phyloP scores from a whole-genome alignment of 352 stramenopile genomes.

The Globisporangium nodosum region DNA sequence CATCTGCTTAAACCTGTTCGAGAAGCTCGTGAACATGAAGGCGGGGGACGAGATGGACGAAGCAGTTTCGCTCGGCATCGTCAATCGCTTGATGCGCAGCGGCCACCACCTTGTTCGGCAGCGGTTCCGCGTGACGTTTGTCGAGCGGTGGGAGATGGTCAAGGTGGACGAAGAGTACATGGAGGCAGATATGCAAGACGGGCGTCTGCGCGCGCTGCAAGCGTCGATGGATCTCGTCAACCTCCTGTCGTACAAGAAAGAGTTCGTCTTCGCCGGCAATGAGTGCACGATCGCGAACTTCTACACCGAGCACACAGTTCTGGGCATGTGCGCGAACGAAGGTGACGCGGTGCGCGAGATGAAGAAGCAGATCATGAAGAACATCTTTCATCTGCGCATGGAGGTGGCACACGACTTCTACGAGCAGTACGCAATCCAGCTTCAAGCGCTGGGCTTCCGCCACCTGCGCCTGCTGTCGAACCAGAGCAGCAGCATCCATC shows the following conservation, averaged over 20 bases:
- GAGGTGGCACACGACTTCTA: constrained; percentile 71
- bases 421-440: constrained; percentile 53
- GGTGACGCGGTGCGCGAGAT: constrained; percentile 56
- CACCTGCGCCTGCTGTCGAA: constrained; percentile 40
- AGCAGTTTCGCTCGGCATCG: constrained; percentile 38
- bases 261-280: constrained; percentile 77
- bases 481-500: constrained; percentile 5
- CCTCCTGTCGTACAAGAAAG: constrained; percentile 80
- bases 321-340: constrained; percentile 57
- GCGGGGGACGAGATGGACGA: constrained; percentile 47
- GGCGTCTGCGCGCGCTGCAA: constrained; percentile 40
- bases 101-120: constrained; percentile 63
- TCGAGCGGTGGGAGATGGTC: constrained; percentile 68
- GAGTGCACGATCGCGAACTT: constrained; percentile 68
- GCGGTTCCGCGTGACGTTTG: constrained; percentile 72
- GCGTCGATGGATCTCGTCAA: constrained; percentile 84
- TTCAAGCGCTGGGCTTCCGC: constrained; percentile 61
- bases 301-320: constrained; percentile 70
- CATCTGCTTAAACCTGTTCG: constrained; percentile 40
- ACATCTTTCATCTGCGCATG: constrained; percentile 60
- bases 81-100: constrained; percentile 45
- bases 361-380: constrained; percentile 69
- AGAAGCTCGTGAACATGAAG: constrained; percentile 34
- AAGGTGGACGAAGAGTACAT: constrained; percentile 44
- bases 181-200: constrained; percentile 37